A percentile compares a stretch with the other conserved stretches of the same genome.
These are phyloP conservation scores for Geotrichum ghanense DNA, from an alignment of 805 yeast genomes.

Conservation along the genomic window DNA sequence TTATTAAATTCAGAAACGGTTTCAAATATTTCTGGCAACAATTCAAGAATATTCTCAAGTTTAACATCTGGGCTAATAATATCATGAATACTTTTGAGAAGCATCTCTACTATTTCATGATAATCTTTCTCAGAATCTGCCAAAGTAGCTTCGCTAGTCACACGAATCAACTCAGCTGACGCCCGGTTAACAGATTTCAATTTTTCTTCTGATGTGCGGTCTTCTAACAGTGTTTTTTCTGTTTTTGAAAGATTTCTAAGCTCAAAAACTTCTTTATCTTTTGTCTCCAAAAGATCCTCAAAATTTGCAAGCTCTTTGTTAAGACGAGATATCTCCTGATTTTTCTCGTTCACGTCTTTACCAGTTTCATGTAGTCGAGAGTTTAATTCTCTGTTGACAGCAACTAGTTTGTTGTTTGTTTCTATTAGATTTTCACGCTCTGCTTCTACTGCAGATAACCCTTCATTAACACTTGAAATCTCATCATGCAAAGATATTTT, in stretches of 20 bases:
- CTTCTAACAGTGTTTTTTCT: neutral
- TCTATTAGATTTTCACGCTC: neutral
- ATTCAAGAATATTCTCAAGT: neutral
- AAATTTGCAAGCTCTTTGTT: neutral
- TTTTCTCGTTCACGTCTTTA: neutral
- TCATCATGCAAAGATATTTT: too few species aligned
- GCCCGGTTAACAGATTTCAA: neutral
- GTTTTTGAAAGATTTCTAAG: neutral
- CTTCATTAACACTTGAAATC: neutral
- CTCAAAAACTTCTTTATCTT: neutral
- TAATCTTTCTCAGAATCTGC: neutral
- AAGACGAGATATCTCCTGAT: neutral
- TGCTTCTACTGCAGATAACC: neutral
- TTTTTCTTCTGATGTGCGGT: neutral
- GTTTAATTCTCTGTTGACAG: neutral
- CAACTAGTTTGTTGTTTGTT: neutral
- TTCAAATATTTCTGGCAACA: neutral
- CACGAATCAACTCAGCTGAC: neutral
- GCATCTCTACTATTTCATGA: neutral
- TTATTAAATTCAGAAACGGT: neutral
- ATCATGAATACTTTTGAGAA: neutral
- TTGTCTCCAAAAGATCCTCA: neutral
- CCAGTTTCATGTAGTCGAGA: neutral
- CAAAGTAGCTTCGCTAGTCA: neutral
- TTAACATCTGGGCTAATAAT: neutral